A percentile compares a stretch with the other conserved stretches of the same genome.
Evolutionary conservation across 495 filamentous ascomycete species (phyloP).

Genomic region (Halenospora varia): DNA sequence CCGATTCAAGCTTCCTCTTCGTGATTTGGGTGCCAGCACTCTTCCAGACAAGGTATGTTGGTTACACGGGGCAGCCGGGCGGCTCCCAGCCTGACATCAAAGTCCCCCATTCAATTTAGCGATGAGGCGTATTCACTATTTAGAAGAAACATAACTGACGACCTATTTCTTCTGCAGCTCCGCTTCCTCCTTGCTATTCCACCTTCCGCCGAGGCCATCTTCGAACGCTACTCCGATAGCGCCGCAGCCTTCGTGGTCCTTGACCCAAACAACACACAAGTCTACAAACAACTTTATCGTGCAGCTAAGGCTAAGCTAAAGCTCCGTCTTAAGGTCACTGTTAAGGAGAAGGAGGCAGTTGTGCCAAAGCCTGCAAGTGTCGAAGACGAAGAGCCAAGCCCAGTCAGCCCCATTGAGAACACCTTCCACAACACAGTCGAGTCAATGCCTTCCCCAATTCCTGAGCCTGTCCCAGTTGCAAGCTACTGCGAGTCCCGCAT

Average conservation of each 20-base stretch:
- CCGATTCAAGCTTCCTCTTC: constrained; percentile 85
- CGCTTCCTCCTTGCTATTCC: constrained; percentile 68
- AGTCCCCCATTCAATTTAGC: not conserved
- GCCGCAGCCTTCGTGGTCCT: constrained; percentile 75
- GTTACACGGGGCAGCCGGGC: constrained; percentile 6
- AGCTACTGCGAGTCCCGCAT: constrained; percentile 2
- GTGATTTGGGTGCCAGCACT: constrained; percentile 70
- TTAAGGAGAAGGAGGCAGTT: constrained; percentile 25
- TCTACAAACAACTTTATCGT: constrained; percentile 96
- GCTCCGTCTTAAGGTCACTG: constrained; percentile 79
- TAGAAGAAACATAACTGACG: not conserved
- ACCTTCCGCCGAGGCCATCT: constrained; percentile 59
- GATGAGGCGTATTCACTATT: not conserved
- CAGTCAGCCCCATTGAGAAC: constrained; percentile 18
- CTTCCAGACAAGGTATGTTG: constrained; percentile 82
- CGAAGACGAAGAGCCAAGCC: constrained; percentile 33
- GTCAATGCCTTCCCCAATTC: not conserved
- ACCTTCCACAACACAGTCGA: not conserved
- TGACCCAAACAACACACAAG: constrained; percentile 68
- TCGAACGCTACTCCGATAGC: constrained; percentile 97
- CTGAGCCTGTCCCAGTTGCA: not conserved
- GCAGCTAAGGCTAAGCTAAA: constrained; percentile 98
- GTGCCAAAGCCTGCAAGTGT: constrained; percentile 38
- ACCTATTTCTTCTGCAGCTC: constrained; percentile 51
- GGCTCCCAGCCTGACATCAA: constrained; percentile 16